phyloP scores from a whole-genome alignment of 139 green algal species.

The Astrephomene gubernaculifera region DNA sequence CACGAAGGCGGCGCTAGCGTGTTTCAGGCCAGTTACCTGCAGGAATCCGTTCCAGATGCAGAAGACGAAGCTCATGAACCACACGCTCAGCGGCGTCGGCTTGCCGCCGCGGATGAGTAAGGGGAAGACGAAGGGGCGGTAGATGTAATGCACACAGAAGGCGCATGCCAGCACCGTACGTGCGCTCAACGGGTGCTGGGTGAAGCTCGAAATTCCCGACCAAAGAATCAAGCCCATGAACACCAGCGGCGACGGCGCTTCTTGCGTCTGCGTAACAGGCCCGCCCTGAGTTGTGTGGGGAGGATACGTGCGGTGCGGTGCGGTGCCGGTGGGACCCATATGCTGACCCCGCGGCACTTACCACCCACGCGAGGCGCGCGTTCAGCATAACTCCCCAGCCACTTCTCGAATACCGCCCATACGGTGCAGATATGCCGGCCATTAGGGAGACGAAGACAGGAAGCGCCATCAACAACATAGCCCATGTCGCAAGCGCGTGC shows the following conservation, averaged over 20 bases:
- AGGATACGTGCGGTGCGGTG: not conserved
- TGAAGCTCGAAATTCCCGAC: not conserved
- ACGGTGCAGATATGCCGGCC: conserved; percentile 41
- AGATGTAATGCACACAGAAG: conserved; percentile 68
- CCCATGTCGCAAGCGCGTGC: not conserved
- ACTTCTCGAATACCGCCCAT: conserved; percentile 37
- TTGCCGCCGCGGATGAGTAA: conserved; percentile 62
- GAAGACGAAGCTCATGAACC: conserved; percentile 69
- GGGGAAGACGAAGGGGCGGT: conserved; percentile 73
- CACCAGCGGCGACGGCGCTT: conserved; percentile 18
- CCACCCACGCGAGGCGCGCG: conserved; percentile 46
- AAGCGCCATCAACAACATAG: not conserved
- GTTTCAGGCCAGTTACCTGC: conserved; percentile 73
- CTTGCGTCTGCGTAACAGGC: conserved; percentile 54
- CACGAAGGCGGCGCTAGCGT: not conserved
- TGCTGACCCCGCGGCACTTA: not conserved
- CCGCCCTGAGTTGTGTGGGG: not conserved
- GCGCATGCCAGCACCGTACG: conserved; percentile 32
- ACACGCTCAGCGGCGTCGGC: conserved; percentile 71
- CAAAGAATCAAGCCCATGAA: not conserved
- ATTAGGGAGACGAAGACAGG: conserved; percentile 31
- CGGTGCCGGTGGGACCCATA: not conserved
- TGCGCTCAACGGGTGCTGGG: not conserved
- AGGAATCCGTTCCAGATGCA: conserved; percentile 82
- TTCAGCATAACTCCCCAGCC: conserved; percentile 53